Conservation (phyloP, 345 rosid species). For the Lepidium aucheri region DNA sequence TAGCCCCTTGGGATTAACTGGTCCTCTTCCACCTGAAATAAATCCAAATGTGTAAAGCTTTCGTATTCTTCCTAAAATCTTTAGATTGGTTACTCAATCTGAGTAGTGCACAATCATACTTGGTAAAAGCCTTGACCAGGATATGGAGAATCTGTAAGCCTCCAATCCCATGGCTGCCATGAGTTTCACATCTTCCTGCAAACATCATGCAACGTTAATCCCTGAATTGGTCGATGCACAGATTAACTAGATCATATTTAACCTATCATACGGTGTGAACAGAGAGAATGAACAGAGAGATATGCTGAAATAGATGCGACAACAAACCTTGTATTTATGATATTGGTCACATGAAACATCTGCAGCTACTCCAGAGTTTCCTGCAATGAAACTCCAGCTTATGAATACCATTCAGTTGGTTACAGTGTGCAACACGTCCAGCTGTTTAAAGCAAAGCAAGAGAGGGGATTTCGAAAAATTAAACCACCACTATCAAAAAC, state of each 20-base stretch:
- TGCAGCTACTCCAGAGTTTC: constrained; percentile 31
- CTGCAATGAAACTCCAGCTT: constrained; percentile 16
- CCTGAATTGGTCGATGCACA: not conserved
- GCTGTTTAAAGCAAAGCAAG: not conserved
- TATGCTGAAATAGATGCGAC: not conserved
- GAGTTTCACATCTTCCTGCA: constrained; percentile 73
- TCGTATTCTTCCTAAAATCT: not conserved
- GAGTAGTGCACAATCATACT: constrained; percentile 24
- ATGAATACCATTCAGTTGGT: not conserved
- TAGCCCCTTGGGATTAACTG: constrained; percentile 52
- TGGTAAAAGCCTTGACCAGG: constrained; percentile 78
- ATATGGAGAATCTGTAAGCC: constrained; percentile 71
- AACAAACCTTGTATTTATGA: constrained; percentile 55
- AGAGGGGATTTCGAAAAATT: not conserved
- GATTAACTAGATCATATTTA: not conserved
- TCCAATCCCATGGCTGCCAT: constrained; percentile 57
- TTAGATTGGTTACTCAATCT: not conserved
- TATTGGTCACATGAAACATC: constrained; percentile 49
- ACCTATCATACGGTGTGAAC: not conserved
- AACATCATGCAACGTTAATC: not conserved
- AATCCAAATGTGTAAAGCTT: not conserved
- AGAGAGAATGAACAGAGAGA: not conserved
- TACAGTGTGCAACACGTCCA: not conserved
- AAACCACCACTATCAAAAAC: constrained; percentile 39
- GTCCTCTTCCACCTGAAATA: constrained; percentile 47